These are phyloP conservation scores for Gossypium trilobum DNA, from an alignment of 441 rosid genomes.

Conservation along the genomic window DNA sequence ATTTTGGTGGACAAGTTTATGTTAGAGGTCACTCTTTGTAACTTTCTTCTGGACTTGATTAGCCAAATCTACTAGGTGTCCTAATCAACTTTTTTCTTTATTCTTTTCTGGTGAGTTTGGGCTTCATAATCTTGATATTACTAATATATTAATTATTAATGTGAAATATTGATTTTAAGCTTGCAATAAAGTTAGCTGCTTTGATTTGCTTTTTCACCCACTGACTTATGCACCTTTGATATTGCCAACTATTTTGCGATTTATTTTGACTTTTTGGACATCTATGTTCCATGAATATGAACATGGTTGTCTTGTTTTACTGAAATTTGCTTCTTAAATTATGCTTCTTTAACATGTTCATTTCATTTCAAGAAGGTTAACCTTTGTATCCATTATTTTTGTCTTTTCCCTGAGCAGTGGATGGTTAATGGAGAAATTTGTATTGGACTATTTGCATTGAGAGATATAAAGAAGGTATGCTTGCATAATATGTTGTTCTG, in stretches of 20 bases:
- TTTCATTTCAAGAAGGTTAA: background rate
- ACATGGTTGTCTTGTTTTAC: conserved; percentile 5
- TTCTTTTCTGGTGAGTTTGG: background rate
- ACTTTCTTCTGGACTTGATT: conserved; percentile 1
- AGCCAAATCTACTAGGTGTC: background rate
- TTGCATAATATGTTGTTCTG: conserved; percentile 1
- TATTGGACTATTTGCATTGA: conserved; percentile 83
- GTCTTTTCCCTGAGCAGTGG: conserved; percentile 56
- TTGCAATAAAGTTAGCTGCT: background rate
- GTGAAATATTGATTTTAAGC: background rate
- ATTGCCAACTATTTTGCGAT: background rate
- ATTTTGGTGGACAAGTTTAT: background rate
- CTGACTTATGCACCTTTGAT: background rate
- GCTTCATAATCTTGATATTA: background rate
- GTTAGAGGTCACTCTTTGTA: background rate
- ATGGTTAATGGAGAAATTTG: conserved; percentile 99
- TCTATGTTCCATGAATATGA: background rate
- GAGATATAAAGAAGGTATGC: conserved; percentile 77
- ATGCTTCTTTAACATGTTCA: background rate
- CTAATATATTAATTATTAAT: background rate
- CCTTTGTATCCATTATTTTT: conserved; percentile 1
- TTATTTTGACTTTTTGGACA: background rate
- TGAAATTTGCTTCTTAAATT: background rate
- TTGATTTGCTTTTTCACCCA: background rate
- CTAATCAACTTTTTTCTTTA: background rate